A percentile compares a stretch with the other conserved stretches of the same genome.
phyloP scores from a whole-genome alignment of 805 yeast species.

The Kuraishia borneana region DNA sequence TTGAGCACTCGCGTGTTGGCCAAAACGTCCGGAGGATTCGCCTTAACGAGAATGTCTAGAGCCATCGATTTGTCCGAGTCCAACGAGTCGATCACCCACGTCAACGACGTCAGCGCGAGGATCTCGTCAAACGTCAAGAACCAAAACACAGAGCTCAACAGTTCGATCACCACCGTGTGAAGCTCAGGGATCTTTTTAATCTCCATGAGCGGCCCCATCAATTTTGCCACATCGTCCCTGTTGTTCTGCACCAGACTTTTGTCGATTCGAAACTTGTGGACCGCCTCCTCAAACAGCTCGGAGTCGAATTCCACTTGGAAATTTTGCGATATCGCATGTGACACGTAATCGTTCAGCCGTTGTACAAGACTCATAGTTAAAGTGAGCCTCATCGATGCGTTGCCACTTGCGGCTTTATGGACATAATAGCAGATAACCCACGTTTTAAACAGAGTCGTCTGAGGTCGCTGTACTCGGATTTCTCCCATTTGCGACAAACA shows the following conservation, averaged over 20 bases:
- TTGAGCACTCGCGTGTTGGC: conserved; percentile 18
- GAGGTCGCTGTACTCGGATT: conserved; percentile 37
- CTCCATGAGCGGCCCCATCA: background rate
- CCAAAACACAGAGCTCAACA: conserved; percentile 15
- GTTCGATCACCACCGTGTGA: conserved; percentile 4
- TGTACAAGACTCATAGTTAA: background rate
- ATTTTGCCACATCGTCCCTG: background rate
- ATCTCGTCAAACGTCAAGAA: conserved; percentile 18
- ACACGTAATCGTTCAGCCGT: background rate
- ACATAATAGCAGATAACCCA: conserved; percentile 12
- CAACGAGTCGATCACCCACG: conserved; percentile 17
- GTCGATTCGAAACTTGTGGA: background rate
- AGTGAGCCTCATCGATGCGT: too few relatives aligned
- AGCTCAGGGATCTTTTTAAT: background rate
- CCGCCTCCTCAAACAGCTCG: background rate
- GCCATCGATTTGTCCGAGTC: conserved; percentile 13
- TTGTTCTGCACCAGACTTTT: background rate
- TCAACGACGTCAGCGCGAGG: conserved; percentile 10
- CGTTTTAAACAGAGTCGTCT: conserved; percentile 27
- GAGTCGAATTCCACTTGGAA: background rate
- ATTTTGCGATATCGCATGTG: background rate
- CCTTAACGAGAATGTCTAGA: conserved; percentile 12
- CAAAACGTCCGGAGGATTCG: conserved; percentile 20
- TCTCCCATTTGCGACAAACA: conserved; percentile 25
- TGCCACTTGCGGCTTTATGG: background rate